Percentiles rank a stretch among this genome's conserved stretches.
Conservation (phyloP, 169 alveolate species). For the Cryptosporidium bovis region DNA sequence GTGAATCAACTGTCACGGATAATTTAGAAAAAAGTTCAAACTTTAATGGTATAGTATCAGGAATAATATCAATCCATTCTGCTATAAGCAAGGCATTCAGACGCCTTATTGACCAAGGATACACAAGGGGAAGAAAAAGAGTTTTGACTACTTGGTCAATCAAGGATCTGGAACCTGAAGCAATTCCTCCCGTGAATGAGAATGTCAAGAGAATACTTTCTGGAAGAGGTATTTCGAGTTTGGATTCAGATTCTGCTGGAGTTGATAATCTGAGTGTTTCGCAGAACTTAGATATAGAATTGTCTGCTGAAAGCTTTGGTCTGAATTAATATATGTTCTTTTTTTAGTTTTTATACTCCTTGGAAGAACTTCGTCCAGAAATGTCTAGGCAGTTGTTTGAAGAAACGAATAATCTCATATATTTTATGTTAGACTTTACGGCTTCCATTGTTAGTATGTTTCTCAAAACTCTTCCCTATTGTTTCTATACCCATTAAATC, state of each 20-base stretch:
- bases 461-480: no score
- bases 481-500: no score
- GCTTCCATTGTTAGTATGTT: no score
- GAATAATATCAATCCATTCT: slow-evolving; percentile 48
- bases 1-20: slow-evolving; percentile 8
- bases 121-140: slow-evolving; percentile 24
- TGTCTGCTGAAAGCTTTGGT: slow-evolving; percentile 6
- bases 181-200: slow-evolving; percentile 3
- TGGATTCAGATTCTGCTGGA: background rate
- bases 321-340: background rate
- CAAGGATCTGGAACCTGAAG: slow-evolving; percentile 58
- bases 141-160: slow-evolving; percentile 43
- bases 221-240: slow-evolving; percentile 6
- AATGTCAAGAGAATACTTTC: slow-evolving; percentile 43
- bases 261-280: background rate
- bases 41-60: slow-evolving; percentile 28
- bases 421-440: no score
- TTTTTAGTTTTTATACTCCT: background rate
- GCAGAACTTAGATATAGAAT: background rate
- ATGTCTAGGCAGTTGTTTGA: no score
- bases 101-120: slow-evolving; percentile 26
- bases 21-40: slow-evolving; percentile 16
- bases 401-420: no score
- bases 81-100: slow-evolving; percentile 23
- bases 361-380: no score